Evolutionary conservation across 2,329 filamentous ascomycete genomes (phyloP), one percentile per base, ranked within the genome.

Genomic region (Blumeriella jaapii): DNA sequence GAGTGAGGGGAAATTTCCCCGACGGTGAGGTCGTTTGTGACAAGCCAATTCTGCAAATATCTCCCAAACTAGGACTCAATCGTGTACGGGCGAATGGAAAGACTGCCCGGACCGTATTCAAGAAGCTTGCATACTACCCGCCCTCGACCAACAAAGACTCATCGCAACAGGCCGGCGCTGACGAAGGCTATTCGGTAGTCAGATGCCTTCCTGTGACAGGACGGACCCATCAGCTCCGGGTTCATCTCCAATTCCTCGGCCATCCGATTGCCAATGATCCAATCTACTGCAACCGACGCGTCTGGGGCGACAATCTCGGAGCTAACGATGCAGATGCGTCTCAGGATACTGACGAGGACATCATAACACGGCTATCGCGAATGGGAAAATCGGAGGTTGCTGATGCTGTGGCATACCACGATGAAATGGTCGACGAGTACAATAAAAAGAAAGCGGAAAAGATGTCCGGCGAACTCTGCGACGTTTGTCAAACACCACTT

Each of bases 241-340:
- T 98, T 12, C 91, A 98, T 53, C 68, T 98, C 11, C 91, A 98
- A 55, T 93, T 84, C 57, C 66, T 98, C 3, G 91, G 91, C 1
- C 82, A 96, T 55, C 91, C 91, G 2, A 96, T 98, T 49, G 78
- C 85, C 45, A 98, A 98, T 57, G 91, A 98, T 55, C 91, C 91
- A 6, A 96, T 98, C 50, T 98, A 98, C 58, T 86, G 84, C 51
- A 98, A 98, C 55, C 78, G 84, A 54, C 77, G 78, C 38, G 91
- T 98, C 8, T 98, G 93, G 67, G 91, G 91, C 0, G 66, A 78
- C 1, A 70, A 78, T 7, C 72, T 98, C 0, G 91, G 84, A 11
- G 71, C 61, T 35, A 64, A 70, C 36, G 74, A 79, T 42, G 62
- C 67, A 10, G 79, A 89, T 31, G 75, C 71, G 3, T 67, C 68